Evolutionary conservation across 331 rosid species (phyloP).

Genomic region (Rosa hybrid): DNA sequence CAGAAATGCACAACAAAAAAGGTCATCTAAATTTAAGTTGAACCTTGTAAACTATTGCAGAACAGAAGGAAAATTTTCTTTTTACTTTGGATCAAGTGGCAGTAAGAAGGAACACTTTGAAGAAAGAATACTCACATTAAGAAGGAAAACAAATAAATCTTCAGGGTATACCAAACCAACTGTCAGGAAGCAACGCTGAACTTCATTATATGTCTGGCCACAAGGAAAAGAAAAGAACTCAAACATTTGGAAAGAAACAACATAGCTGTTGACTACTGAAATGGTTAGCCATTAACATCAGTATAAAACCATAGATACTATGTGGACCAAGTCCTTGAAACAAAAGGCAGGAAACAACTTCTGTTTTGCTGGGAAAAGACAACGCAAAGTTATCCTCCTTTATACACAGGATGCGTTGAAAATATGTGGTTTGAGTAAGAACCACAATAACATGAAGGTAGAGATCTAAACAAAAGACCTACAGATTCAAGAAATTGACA

Average conservation of each 20-base stretch:
- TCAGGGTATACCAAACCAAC: slow-evolving; percentile 87
- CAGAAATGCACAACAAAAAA: slow-evolving; percentile 16
- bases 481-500: slow-evolving; percentile 31
- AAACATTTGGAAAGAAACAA: neutral
- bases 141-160: slow-evolving; percentile 77
- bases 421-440: neutral
- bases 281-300: neutral
- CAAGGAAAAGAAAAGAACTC: slow-evolving; percentile 21
- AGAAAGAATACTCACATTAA: slow-evolving; percentile 60
- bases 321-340: neutral
- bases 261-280: neutral
- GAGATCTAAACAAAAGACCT: neutral
- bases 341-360: neutral
- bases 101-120: slow-evolving; percentile 19
- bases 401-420: neutral
- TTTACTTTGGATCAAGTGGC: slow-evolving; percentile 3
- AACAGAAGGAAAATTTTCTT: neutral
- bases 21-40: neutral
- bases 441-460: neutral
- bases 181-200: slow-evolving; percentile 88
- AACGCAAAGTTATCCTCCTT: neutral
- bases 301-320: slow-evolving; percentile 7
- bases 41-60: neutral
- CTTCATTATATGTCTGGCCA: slow-evolving; percentile 84
- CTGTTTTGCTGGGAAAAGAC: neutral